Evolutionary conservation across 2,329 filamentous ascomycete genomes (phyloP).

Genomic region (Iodosphaeria phyllophila): DNA sequence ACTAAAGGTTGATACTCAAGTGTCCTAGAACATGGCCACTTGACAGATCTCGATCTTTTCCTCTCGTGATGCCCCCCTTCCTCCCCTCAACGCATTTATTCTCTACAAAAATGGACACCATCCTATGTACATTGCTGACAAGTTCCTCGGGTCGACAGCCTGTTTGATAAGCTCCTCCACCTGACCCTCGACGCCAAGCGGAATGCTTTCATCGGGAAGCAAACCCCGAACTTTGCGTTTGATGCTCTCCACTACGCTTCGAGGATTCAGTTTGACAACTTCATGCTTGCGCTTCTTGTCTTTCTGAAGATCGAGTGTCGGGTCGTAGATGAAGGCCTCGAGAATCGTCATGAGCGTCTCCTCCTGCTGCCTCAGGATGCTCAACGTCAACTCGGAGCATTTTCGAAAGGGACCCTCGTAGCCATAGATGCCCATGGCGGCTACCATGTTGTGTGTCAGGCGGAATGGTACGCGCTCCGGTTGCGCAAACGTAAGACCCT

Average conservation of each 20-base stretch:
- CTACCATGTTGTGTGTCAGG: conserved; percentile 94
- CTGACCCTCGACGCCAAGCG: conserved; percentile 86
- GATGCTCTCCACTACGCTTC: conserved; percentile 77
- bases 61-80: neutral
- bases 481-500: conserved; percentile 85
- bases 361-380: conserved; percentile 72
- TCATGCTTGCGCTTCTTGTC: conserved; percentile 43
- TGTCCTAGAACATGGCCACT: too few relatives aligned
- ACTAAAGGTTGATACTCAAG: too few relatives aligned
- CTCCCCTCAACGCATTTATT: too few relatives aligned
- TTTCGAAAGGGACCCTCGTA: conserved; percentile 86
- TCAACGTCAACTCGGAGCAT: conserved; percentile 75
- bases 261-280: conserved; percentile 31
- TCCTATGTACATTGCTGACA: conserved; percentile 93
- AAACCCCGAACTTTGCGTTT: conserved; percentile 71
- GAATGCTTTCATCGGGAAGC: conserved; percentile 73
- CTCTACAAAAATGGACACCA: conserved; percentile 50
- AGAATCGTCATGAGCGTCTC: conserved; percentile 95
- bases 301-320: conserved; percentile 74
- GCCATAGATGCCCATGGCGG: conserved; percentile 88
- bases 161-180: conserved; percentile 88
- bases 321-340: conserved; percentile 93
- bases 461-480: conserved; percentile 92
- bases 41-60: too few relatives aligned
- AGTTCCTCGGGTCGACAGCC: conserved; percentile 60